Evolutionary conservation across 176 grass and related monocot genomes (phyloP), one percentile per base, ranked within the genome.

Genomic region (Bolboschoenus planiculmis): DNA sequence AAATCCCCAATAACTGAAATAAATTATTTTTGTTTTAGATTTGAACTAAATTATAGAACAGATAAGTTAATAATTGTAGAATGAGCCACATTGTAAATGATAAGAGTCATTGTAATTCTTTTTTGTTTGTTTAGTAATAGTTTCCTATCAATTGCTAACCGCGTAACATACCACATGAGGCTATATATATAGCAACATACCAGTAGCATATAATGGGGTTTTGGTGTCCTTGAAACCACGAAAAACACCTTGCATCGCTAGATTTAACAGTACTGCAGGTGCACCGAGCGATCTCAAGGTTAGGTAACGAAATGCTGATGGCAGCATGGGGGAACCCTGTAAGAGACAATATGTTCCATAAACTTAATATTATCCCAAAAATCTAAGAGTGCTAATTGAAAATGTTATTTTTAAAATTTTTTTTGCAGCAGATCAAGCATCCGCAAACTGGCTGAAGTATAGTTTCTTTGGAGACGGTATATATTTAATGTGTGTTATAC

Each of bases 201-300:
- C 95, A 78, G 88, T 90, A 58, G 87, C 93, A 91, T 93, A 81
- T 27, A 97, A 80, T 2, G 95, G 92, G 83, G 92, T 97, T 84
- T 91, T 87, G 24, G 95, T 97, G 81, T 97, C 95, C 87, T 94
- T 94, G 67, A 97, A 91, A 83, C 95, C 95, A 83, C 95, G 88
- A 67, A 94, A 97, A 59, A 94, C 85, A 58, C 95, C 95, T 86
- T 97, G 95, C 78, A 93, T 84, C 7, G 95, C 95, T 43, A 97
- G 85, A 85, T 88, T 91, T 78, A 97, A 35, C 58, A 94, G 90
- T 84, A 93, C 90, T 71, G 92, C 95, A 61, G 92, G 95, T 70
- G 95, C 92, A 87, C 95, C 95, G 35, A 97, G 81, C 30, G 95
- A 88, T 88, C 95, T 89, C 81, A 97, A 81, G 24, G 88, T 92